These are phyloP conservation scores for Fusarium setosum DNA, from an alignment of 2,329 filamentous ascomycete genomes.

Conservation along the genomic window DNA sequence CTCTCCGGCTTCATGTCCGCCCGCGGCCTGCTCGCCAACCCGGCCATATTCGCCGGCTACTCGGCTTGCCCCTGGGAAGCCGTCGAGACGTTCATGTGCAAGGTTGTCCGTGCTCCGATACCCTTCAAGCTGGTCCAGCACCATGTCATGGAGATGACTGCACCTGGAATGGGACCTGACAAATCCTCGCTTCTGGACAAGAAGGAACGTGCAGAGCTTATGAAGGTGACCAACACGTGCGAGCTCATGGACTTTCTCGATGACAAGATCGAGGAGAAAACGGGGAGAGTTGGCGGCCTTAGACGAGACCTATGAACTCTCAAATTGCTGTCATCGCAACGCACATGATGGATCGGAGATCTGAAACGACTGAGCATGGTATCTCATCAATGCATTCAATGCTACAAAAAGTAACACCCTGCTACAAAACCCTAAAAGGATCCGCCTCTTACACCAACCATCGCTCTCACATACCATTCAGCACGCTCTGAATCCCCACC, in stretches of 20 bases:
- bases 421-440: constrained; percentile 13
- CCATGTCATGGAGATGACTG: constrained; percentile 75
- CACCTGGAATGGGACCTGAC: constrained; percentile 64
- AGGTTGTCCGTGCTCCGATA: constrained; percentile 66
- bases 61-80: constrained; percentile 70
- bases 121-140: constrained; percentile 73
- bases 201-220: constrained; percentile 64
- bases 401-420: constrained; percentile 23
- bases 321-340: too few relatives aligned
- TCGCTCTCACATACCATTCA: constrained; percentile 70
- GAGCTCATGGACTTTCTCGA: constrained; percentile 72
- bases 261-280: constrained; percentile 55
- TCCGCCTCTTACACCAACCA: constrained; percentile 14
- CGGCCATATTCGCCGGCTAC: constrained; percentile 71
- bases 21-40: constrained; percentile 74
- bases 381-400: constrained; percentile 37
- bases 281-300: constrained; percentile 45
- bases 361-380: constrained; percentile 30
- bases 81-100: constrained; percentile 71
- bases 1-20: constrained; percentile 77
- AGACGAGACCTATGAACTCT: constrained; percentile 47
- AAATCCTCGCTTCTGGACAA: constrained; percentile 66
- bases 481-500: constrained; percentile 83
- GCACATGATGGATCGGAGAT: neutral
- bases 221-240: constrained; percentile 62